Percentiles rank a stretch among this genome's conserved stretches.
phyloP scores from a whole-genome alignment of 495 filamentous ascomycete genomes.

The Durotheca rogersii region DNA sequence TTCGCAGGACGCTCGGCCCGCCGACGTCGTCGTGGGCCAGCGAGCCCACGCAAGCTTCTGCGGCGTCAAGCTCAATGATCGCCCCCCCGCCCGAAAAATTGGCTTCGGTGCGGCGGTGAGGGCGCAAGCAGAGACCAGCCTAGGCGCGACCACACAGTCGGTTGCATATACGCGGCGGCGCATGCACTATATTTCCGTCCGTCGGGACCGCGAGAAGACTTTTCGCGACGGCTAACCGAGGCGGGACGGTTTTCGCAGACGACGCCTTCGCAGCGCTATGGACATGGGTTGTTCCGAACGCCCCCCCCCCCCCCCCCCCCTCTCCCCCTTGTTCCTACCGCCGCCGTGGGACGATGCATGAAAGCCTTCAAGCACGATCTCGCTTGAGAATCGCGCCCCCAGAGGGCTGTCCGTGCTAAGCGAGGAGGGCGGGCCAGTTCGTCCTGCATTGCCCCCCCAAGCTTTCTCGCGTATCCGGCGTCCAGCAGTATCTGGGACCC shows the following conservation, averaged over 20 bases:
- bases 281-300: conserved; percentile 69
- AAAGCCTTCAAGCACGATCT: too few relatives aligned
- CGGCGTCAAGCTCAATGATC: conserved; percentile 59
- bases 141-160: conserved; percentile 61
- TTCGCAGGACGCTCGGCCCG: conserved; percentile 62
- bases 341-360: conserved; percentile 62
- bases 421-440: conserved; percentile 68
- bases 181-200: too few relatives aligned
- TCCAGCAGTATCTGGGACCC: too few relatives aligned
- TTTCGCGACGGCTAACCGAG: conserved; percentile 49
- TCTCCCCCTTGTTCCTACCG: conserved; percentile 63
- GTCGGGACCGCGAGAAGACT: too few relatives aligned
- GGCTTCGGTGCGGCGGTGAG: conserved; percentile 60
- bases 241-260: conserved; percentile 51
- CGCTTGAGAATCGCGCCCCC: conserved; percentile 53
- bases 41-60: conserved; percentile 70
- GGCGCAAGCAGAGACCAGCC: conserved; percentile 59
- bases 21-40: conserved; percentile 80
- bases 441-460: too few relatives aligned
- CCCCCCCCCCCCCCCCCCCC: too few relatives aligned
- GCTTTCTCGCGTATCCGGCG: too few relatives aligned
- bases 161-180: too few relatives aligned
- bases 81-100: conserved; percentile 63
- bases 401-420: conserved; percentile 70
- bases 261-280: conserved; percentile 60